phyloP scores from a whole-genome alignment of 176 grass and related monocot genomes.

The Secale cereale region DNA sequence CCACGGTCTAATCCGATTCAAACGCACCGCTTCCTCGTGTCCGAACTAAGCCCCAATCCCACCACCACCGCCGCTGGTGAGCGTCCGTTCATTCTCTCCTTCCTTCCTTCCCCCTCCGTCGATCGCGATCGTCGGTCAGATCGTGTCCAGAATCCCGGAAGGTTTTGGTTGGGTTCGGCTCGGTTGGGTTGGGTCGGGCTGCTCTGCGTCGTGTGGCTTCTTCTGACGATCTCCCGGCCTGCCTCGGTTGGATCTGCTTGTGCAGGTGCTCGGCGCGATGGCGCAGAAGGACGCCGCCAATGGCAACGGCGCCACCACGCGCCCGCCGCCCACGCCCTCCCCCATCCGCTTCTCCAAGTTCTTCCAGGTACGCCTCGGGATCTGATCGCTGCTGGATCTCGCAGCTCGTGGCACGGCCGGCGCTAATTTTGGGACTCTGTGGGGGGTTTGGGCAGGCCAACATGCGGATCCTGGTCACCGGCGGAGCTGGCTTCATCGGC shows the following conservation, averaged over 20 bases:
- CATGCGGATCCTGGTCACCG: slow-evolving; percentile 91
- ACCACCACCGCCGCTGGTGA: slow-evolving; percentile 19
- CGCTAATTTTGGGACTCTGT: background rate
- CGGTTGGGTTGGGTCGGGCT: background rate
- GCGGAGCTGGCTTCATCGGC: slow-evolving; percentile 97
- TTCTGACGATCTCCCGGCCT: slow-evolving; percentile 10
- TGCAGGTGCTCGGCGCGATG: slow-evolving; percentile 55
- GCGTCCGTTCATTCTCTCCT: background rate
- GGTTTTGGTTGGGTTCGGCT: too few species aligned
- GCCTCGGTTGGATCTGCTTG: slow-evolving; percentile 54
- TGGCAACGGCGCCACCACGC: slow-evolving; percentile 60
- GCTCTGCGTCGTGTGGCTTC: background rate
- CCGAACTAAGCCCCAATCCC: slow-evolving; percentile 21
- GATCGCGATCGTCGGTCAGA: background rate
- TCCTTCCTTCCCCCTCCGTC: background rate
- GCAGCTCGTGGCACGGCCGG: background rate
- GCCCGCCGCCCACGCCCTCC: slow-evolving; percentile 83
- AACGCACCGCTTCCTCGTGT: slow-evolving; percentile 40
- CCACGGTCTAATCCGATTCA: slow-evolving; percentile 45
- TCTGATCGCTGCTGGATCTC: slow-evolving; percentile 27
- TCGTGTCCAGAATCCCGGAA: too few species aligned
- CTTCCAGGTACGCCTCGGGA: slow-evolving; percentile 57
- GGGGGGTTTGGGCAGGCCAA: slow-evolving; percentile 57
- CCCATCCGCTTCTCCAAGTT: slow-evolving; percentile 99
- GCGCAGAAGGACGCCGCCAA: slow-evolving; percentile 68